Base-by-base conservation (phyloP, 768 basidiomycete species). In the Lentinula detonsa region DNA sequence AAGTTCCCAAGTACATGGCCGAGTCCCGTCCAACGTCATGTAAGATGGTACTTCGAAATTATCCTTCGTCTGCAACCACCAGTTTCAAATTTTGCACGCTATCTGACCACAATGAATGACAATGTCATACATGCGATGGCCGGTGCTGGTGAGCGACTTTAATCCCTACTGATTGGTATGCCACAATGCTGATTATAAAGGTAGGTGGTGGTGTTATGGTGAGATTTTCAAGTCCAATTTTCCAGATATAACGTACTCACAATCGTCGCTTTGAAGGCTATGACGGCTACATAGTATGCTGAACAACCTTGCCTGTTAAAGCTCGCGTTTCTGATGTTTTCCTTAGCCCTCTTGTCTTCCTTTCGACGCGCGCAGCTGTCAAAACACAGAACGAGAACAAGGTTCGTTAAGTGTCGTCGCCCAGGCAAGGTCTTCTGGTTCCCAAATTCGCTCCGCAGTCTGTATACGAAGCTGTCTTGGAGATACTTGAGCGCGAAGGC, bases 301-400 rank as follows among this genome's bases (percentile, higher is more conserved):
- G 63, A 18, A 23, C 48, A 51, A 58, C 16, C 28, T 35, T 35
- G 5, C 18, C 21, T 33, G 15, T 7, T 6, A 28, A 45, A 40
- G 40, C 42, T 42, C 35, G 62, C 60, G 37, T 34, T 57, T 33
- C 33, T 60, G 56, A 60, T 21, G n/a, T 48, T 50, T 42, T n/a
- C 61, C 16, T 16, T 61, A 97, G 94, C 69, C 97, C 97, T 6
- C 81, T 99, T 39, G 86, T 97, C 62, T 90, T 94, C 71, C 75
- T 98, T 45, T 95, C 93, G 7, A 98, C 96, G 1, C 84, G 95
- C 53, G 93, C 94, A 3, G 96, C 95, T 6, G 93, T 98, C 4
- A 88, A 93, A 65, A 88, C 89, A 0, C 91, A 87, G 76, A 87
- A 82, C 51, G 83, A 90, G 64, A 75, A 85, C 62, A 89, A 92